Base-by-base conservation (phyloP, 176 grass and related monocot genomes). In the Echinochloa phyllopogon region DNA sequence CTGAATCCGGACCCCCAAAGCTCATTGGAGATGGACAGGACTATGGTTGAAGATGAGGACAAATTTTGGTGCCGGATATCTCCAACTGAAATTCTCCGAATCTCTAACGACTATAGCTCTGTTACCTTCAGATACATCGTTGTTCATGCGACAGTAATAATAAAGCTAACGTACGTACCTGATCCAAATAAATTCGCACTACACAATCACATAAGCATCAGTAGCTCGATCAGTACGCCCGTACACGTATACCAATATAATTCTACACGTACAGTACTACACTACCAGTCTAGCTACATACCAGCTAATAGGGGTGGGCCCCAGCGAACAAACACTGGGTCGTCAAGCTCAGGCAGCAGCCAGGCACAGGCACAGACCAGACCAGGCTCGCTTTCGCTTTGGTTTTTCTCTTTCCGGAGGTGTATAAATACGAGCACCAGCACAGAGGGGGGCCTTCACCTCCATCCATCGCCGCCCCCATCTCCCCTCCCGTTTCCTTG, bases 351-450 rank as follows among this genome's bases (percentile, higher is more conserved):
- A 47, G 56, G 58, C 41, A 44, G 75, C 0, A n/a, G 5, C 49
- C 57, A 60, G 57, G 57, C 57, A 59, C 72, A 70, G 73, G 33
- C 59, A 64, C 39, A 18, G 75, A 79, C 57, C 76, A 59, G 56
- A 59, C 6, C n/a, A n/a, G 44, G 36, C 82, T 52, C 50, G 38
- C 85, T 86, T 90, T 87, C 67, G 9, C 61, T 43, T 86, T 59
- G 41, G 36, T 65, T 44, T 58, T 65, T 41, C 14, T 59, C 84
- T 75, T 87, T 83, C 72, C 72, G 74, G 88, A 67, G 48, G 50
- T 90, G 89, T 90, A 90, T 90, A 90, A 87, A 90, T 90, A 90
- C 89, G 42, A 48, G 78, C 45, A 49, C 41, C 69, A 44, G 68
- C 60, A 43, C 75, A 39, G 84, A 39, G 84, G 87, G 60, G 79